A percentile compares a stretch with the other conserved stretches of the same genome.
phyloP scores from a whole-genome alignment of 768 basidiomycete genomes.

The Tylopilus rubrobrunneus region DNA sequence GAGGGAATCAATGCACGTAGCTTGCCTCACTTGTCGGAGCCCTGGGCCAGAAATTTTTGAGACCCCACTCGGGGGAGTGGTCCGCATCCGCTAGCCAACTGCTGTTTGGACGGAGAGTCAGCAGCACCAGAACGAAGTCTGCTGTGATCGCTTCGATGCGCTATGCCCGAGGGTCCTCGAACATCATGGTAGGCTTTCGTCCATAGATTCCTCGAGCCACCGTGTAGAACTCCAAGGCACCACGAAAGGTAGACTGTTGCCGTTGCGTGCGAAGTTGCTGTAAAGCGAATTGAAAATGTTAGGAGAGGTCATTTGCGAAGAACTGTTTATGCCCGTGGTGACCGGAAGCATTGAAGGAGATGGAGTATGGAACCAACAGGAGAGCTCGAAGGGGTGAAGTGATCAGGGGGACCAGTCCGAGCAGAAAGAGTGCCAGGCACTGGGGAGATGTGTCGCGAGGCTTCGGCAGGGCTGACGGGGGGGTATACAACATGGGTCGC shows the following conservation, averaged over 20 bases:
- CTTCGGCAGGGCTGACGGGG: constrained; percentile 3
- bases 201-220: constrained; percentile 52
- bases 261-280: constrained; percentile 15
- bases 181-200: constrained; percentile 39
- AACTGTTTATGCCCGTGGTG: constrained; percentile 25
- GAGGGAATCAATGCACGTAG: constrained; percentile 65
- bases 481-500: constrained; percentile 14
- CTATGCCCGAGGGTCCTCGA: constrained; percentile 23
- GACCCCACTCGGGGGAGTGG: constrained; percentile 22
- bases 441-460: constrained; percentile 4
- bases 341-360: constrained; percentile 19
- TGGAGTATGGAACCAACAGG: constrained; percentile 26
- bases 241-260: constrained; percentile 51
- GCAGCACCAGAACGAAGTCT: constrained; percentile 14
- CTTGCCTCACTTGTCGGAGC: constrained; percentile 53
- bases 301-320: constrained; percentile 32
- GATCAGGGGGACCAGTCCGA: constrained; percentile 74
- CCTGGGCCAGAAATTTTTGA: constrained; percentile 18
- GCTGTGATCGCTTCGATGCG: constrained; percentile 23
- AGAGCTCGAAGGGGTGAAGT: constrained; percentile 50
- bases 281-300: constrained; percentile 34
- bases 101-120: constrained; percentile 3
- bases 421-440: constrained; percentile 48
- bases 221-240: constrained; percentile 57
- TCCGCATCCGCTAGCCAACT: constrained; percentile 17